These are phyloP conservation scores for Penicillium sp. DNA, from an alignment of 2,329 filamentous ascomycete genomes.

Conservation along the genomic window DNA sequence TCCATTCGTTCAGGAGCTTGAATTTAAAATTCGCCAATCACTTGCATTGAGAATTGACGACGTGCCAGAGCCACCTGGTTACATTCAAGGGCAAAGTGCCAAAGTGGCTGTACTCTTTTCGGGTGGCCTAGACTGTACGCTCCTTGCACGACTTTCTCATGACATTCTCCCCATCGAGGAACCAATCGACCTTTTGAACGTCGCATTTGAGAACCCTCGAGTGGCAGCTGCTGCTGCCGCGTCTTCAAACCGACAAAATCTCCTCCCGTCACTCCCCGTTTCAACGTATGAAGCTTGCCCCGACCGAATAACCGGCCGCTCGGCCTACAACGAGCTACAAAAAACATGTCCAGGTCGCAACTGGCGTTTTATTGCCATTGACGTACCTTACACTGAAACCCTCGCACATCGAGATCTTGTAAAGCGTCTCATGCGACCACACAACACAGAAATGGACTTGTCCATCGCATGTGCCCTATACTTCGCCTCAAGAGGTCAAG, in stretches of 20 bases:
- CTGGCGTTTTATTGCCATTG: slow-evolving; percentile 81
- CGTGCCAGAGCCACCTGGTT: slow-evolving; percentile 60
- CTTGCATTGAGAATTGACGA: slow-evolving; percentile 64
- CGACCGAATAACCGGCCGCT: slow-evolving; percentile 82
- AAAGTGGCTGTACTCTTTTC: slow-evolving; percentile 83
- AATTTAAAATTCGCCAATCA: slow-evolving; percentile 59
- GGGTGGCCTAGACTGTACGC: slow-evolving; percentile 87
- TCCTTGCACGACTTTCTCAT: slow-evolving; percentile 78
- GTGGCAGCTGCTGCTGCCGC: slow-evolving; percentile 59
- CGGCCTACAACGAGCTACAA: slow-evolving; percentile 74
- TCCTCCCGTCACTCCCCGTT: background rate
- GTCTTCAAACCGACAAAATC: slow-evolving; percentile 46
- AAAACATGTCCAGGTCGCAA: slow-evolving; percentile 65
- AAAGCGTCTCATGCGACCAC: slow-evolving; percentile 79
- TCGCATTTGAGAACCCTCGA: slow-evolving; percentile 93
- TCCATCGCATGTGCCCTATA: slow-evolving; percentile 94
- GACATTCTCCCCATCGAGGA: slow-evolving; percentile 70
- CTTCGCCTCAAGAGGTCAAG: slow-evolving; percentile 80
- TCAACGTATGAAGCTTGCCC: slow-evolving; percentile 77
- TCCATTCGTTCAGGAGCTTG: slow-evolving; percentile 55
- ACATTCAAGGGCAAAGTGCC: slow-evolving; percentile 25
- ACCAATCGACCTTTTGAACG: slow-evolving; percentile 84
- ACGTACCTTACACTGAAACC: slow-evolving; percentile 79
- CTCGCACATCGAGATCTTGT: slow-evolving; percentile 68
- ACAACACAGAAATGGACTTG: slow-evolving; percentile 98